Evolutionary conservation across 805 yeast species (phyloP).

Genomic region (Myxozyma nipponensis): DNA sequence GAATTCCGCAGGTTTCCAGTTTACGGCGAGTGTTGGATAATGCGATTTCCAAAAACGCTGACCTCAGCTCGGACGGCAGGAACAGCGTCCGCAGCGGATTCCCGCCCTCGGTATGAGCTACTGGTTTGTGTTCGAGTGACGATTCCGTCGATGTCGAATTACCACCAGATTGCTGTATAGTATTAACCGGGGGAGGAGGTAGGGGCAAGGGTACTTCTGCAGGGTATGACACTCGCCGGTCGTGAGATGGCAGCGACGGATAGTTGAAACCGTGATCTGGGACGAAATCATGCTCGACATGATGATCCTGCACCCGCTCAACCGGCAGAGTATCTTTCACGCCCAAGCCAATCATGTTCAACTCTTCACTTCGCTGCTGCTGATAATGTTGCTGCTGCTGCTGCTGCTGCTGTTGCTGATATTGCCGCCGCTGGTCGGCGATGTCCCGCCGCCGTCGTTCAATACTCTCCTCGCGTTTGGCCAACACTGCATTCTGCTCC

Average conservation of each 20-base stretch:
- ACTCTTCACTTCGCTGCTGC: background rate
- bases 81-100: constrained; percentile 51
- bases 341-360: constrained; percentile 19
- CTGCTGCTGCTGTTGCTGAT: constrained; percentile 3
- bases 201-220: background rate
- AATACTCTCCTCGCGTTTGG: constrained; percentile 1
- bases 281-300: background rate
- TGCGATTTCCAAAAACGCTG: constrained; percentile 47
- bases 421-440: background rate
- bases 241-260: constrained; percentile 8
- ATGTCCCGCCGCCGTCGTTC: constrained; percentile 9
- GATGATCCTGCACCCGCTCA: constrained; percentile 2
- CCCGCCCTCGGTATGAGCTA: constrained; percentile 52
- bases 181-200: constrained; percentile 3
- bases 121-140: constrained; percentile 20
- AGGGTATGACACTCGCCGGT: background rate
- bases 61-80: constrained; percentile 46
- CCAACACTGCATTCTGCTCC: constrained; percentile 16
- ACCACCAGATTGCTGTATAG: constrained; percentile 2
- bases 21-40: constrained; percentile 46
- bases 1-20: constrained; percentile 64
- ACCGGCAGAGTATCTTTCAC: constrained; percentile 13
- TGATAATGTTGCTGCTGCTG: background rate
- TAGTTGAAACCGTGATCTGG: background rate
- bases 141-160: background rate